Evolutionary conservation across 2,329 filamentous ascomycete genomes (phyloP).

Genomic region (Tetracladium maxilliforme): DNA sequence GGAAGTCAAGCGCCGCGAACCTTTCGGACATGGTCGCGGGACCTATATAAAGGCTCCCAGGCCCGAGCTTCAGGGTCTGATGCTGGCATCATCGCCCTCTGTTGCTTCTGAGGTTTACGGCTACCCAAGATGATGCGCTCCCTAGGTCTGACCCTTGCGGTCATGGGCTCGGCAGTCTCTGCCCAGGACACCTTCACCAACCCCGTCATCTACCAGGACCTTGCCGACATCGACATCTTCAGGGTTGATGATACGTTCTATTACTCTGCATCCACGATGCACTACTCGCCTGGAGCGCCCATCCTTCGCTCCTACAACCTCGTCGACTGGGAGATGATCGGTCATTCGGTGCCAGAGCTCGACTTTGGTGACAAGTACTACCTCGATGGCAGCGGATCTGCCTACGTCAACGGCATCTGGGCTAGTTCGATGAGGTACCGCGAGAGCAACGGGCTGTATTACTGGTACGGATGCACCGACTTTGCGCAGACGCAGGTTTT

Average conservation of each 20-base stretch:
- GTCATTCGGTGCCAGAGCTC: conserved; percentile 26
- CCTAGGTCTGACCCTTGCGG: too few relatives aligned
- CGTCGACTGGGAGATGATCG: conserved; percentile 30
- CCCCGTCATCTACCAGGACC: conserved; percentile 38
- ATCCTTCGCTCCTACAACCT: conserved; percentile 37
- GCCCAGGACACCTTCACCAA: too few relatives aligned
- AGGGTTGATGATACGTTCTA: conserved; percentile 30
- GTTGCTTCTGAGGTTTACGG: too few relatives aligned
- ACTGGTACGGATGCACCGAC: conserved; percentile 41
- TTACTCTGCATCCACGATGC: conserved; percentile 38
- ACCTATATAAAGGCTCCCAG: too few relatives aligned
- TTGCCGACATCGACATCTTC: conserved; percentile 38
- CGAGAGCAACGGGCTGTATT: conserved; percentile 28
- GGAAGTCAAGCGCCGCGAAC: too few relatives aligned
- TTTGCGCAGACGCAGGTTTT: conserved; percentile 34
- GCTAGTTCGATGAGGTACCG: conserved; percentile 35
- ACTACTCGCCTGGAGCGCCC: conserved; percentile 39
- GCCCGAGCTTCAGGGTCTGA: too few relatives aligned
- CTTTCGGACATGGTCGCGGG: too few relatives aligned
- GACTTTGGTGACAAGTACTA: conserved; percentile 30
- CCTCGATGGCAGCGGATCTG: conserved; percentile 21
- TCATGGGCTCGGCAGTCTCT: too few relatives aligned
- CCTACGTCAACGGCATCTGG: conserved; percentile 39
- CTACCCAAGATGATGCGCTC: too few relatives aligned
- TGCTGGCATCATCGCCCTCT: too few relatives aligned